phyloP scores from a whole-genome alignment of 331 rosid genomes.

The Pyracantha coccinea region DNA sequence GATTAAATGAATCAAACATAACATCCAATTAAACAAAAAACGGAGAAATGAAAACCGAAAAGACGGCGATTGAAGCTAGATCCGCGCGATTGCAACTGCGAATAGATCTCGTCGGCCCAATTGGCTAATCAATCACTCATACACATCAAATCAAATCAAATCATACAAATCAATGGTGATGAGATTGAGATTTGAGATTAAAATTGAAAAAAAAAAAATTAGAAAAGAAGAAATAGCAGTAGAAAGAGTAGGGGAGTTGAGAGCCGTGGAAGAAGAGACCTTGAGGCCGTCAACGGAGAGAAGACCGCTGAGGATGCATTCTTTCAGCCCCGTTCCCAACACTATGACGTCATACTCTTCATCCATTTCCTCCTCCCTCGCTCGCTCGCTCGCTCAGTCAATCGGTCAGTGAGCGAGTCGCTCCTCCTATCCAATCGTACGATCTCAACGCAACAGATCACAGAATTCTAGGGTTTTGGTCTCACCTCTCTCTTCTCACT shows the following conservation, averaged over 20 bases:
- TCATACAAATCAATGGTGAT: background rate
- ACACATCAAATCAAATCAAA: background rate
- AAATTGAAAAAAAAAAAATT: too few species aligned
- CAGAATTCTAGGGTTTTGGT: background rate
- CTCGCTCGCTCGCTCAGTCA: background rate
- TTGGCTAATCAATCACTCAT: background rate
- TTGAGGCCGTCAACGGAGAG: constrained; percentile 90
- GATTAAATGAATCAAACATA: background rate
- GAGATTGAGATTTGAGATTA: background rate
- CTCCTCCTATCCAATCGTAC: background rate
- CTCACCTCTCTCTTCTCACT: background rate
- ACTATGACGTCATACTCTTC: constrained; percentile 81
- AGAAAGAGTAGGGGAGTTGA: background rate
- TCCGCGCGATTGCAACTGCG: background rate
- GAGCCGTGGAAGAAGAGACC: constrained; percentile 17
- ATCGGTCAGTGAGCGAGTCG: background rate
- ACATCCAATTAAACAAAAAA: background rate
- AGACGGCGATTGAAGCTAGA: background rate
- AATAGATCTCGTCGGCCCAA: background rate
- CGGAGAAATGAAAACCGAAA: background rate
- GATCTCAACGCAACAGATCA: background rate
- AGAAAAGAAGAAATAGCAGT: too few species aligned
- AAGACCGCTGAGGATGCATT: constrained; percentile 92
- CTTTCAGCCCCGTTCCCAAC: constrained; percentile 79
- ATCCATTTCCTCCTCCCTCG: constrained; percentile 36